phyloP scores from a whole-genome alignment of 2,329 filamentous ascomycete genomes.

The Fusarium secorum region DNA sequence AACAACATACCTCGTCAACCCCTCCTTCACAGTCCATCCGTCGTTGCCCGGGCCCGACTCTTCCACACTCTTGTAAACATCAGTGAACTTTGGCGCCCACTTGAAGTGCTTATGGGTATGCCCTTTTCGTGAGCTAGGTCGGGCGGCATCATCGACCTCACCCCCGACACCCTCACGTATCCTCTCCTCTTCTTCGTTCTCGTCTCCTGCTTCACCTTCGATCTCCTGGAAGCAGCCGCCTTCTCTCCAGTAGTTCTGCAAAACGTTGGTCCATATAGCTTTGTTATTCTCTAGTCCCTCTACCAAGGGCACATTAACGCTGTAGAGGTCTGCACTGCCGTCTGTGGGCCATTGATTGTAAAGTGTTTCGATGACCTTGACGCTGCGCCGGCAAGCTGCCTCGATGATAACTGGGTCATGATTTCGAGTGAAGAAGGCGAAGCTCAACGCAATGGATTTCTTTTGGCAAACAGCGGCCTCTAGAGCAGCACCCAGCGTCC shows the following conservation, averaged over 20 bases:
- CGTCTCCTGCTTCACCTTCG: conserved; percentile 69
- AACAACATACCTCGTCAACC: conserved; percentile 76
- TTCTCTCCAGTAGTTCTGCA: conserved; percentile 90
- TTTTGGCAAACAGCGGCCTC: conserved; percentile 77
- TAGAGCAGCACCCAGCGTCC: conserved; percentile 78
- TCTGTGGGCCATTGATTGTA: conserved; percentile 75
- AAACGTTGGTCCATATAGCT: conserved; percentile 82
- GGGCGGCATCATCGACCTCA: conserved; percentile 50
- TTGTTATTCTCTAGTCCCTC: conserved; percentile 75
- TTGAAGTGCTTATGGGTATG: conserved; percentile 90
- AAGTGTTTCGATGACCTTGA: conserved; percentile 81
- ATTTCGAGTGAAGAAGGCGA: conserved; percentile 86
- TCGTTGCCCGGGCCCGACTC: conserved; percentile 83
- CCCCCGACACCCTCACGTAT: conserved; percentile 72
- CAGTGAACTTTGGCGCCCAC: conserved; percentile 87
- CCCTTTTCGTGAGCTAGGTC: conserved; percentile 45
- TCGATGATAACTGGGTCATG: conserved; percentile 85
- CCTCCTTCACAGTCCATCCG: conserved; percentile 90
- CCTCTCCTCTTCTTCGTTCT: conserved; percentile 74
- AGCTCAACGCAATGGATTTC: conserved; percentile 82
- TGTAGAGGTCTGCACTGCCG: conserved; percentile 80
- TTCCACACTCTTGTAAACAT: conserved; percentile 89
- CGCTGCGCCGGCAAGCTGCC: conserved; percentile 76
- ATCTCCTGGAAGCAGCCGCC: conserved; percentile 88
- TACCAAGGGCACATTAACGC: conserved; percentile 87